Percentiles rank a stretch among this genome's conserved stretches.
phyloP scores from a whole-genome alignment of 208 protist species.

The Leishmania guyanensis region DNA sequence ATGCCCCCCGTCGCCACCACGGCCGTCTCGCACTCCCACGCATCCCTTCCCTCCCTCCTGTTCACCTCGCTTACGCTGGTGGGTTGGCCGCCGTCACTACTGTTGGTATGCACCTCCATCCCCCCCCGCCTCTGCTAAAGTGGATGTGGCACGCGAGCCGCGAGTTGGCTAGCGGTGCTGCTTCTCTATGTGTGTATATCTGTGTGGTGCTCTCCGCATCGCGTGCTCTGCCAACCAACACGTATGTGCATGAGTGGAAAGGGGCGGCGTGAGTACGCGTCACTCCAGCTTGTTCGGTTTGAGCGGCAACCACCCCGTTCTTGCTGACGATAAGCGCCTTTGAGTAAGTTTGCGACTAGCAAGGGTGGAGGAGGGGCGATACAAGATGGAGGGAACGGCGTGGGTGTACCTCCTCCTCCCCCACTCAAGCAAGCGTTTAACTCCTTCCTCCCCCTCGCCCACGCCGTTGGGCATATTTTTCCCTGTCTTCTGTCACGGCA shows the following conservation, averaged over 20 bases:
- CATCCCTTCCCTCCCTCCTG: not conserved
- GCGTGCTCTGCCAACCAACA: no score
- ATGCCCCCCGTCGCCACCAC: not conserved
- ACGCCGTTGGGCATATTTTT: not conserved
- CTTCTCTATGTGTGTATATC: no score
- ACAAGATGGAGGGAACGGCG: not conserved
- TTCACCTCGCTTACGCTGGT: not conserved
- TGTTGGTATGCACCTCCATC: not conserved
- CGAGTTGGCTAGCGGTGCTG: not conserved
- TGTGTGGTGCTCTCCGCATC: no score
- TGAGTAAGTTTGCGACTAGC: not conserved
- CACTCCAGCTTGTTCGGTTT: no score
- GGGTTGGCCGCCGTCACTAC: not conserved
- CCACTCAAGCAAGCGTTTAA: not conserved
- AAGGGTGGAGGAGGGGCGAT: not conserved
- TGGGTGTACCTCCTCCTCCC: no score
- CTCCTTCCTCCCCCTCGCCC: not conserved
- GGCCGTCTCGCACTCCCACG: not conserved
- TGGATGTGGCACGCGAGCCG: not conserved
- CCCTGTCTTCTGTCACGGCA: not conserved
- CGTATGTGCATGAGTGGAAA: no score
- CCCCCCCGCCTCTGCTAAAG: not conserved
- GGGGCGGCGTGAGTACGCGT: no score
- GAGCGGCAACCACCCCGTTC: no score
- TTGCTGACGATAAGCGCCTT: not conserved